phyloP scores from a whole-genome alignment of 495 filamentous ascomycete species.

The Penicillium chermesinum region DNA sequence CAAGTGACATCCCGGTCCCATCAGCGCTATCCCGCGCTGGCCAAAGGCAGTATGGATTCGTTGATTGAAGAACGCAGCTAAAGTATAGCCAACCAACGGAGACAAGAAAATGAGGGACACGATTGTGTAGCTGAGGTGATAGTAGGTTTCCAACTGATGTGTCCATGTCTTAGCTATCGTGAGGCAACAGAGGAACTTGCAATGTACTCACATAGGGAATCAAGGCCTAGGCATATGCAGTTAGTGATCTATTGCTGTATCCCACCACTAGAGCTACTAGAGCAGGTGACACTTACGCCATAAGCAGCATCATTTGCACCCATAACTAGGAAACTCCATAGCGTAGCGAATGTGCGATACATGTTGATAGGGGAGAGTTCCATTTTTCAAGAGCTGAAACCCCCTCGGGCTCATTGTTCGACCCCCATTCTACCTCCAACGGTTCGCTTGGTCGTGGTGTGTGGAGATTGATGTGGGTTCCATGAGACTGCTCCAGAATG shows the following conservation, averaged over 20 bases:
- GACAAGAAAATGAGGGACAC: conserved; percentile 62
- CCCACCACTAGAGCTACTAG: neutral
- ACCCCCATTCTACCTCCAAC: neutral
- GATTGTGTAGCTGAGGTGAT: conserved; percentile 51
- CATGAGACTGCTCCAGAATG: conserved; percentile 8
- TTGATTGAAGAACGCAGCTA: conserved; percentile 55
- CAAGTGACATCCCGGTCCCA: conserved; percentile 60
- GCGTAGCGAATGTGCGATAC: conserved; percentile 58
- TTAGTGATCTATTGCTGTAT: neutral
- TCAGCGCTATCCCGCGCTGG: conserved; percentile 67
- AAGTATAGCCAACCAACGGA: conserved; percentile 54
- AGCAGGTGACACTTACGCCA: conserved; percentile 50
- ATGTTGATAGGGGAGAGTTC: conserved; percentile 68
- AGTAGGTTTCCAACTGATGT: conserved; percentile 53
- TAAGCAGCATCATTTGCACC: conserved; percentile 79
- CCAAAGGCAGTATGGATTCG: conserved; percentile 55
- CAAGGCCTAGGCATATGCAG: conserved; percentile 45
- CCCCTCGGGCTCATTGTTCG: neutral
- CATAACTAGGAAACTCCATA: conserved; percentile 72
- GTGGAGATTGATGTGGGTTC: conserved; percentile 18
- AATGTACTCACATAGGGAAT: conserved; percentile 46
- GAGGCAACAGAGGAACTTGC: no score
- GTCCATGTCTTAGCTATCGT: no score
- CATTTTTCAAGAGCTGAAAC: conserved; percentile 42
- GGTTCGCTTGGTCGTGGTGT: conserved; percentile 10